Base-by-base conservation (phyloP, 345 rosid genomes). In the Gossypium rotundifolium region DNA sequence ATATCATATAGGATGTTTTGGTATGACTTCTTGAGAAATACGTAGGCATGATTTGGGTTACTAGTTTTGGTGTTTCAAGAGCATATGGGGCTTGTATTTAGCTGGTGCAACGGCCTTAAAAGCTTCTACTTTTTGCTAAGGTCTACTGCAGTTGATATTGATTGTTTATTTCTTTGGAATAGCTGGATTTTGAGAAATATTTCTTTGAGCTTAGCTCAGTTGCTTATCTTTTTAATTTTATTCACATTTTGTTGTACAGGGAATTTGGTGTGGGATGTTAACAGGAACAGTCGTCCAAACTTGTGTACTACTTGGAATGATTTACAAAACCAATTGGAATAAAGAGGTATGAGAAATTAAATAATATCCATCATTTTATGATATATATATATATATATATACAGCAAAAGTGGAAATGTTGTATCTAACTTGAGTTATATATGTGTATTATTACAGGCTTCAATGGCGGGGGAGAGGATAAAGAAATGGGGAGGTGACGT, bases 261-360 rank as follows among this genome's bases (percentile, higher is more conserved):
- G 96, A 12, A 88, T 92, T 20, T 92, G 96, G 97, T 70, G 48
- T 2, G 93, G 96, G 20, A 92, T 92, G 97, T 27, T 92, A 27
- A 65, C 79, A 1, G 97, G 97, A 46, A 89, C 91, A 0, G 74
- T 83, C 66, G 74, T 86, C 18, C 97, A 92, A 70, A 87, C 92
- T 6, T 60, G 75, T 58, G 83, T 88, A 2, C 84, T 92, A 1
- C 81, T 83, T 14, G 77, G 74, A 71, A 89, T 92, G 91, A 78
- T 90, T 18, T 89, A 80, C 70, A 87, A 74, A 75, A 88, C 93
- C 22, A 88, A 90, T 55, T 92, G 97, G 97, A 84, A 54, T 76
- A 83, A 54, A 72, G 97, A 92, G 87, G 96, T 84, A 62, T 63
- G 5, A 2, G 2, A 71, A 20, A 6, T 3, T 2, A 13, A 17